phyloP scores from a whole-genome alignment of 148 eudicot species.

The Beta vulgaris region DNA sequence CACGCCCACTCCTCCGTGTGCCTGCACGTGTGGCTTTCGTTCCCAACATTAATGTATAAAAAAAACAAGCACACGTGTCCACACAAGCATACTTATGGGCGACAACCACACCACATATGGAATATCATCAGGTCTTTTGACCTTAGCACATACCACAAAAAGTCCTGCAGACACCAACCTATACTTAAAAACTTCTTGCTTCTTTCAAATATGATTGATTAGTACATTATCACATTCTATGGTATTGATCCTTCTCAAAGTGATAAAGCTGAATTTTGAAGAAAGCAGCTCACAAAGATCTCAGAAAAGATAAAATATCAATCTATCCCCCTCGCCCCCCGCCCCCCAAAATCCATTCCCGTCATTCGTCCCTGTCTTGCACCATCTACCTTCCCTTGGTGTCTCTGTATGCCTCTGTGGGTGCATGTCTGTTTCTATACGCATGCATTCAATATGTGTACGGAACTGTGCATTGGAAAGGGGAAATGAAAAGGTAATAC shows the following conservation, averaged over 20 bases:
- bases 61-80: not conserved
- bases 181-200: not conserved
- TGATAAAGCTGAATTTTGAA: not conserved
- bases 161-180: not conserved
- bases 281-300: not conserved
- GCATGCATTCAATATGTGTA: not conserved
- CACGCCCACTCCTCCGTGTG: no score
- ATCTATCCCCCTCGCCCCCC: not conserved
- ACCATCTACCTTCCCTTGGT: not conserved
- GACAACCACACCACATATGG: not conserved
- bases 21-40: no score
- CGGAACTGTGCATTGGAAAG: not conserved
- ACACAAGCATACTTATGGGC: not conserved
- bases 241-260: not conserved
- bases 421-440: not conserved
- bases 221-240: not conserved
- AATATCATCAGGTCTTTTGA: not conserved
- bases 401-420: not conserved
- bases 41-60: no score
- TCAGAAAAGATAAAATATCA: no score
- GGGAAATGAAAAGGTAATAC: no score
- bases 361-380: not conserved
- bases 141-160: not conserved
- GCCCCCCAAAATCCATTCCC: no score
- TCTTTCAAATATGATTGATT: not conserved